Percentiles rank a stretch among this genome's conserved stretches.
These are phyloP conservation scores for Hanseniaspora taiwanica DNA, from an alignment of 805 yeast species.

Conservation along the genomic window DNA sequence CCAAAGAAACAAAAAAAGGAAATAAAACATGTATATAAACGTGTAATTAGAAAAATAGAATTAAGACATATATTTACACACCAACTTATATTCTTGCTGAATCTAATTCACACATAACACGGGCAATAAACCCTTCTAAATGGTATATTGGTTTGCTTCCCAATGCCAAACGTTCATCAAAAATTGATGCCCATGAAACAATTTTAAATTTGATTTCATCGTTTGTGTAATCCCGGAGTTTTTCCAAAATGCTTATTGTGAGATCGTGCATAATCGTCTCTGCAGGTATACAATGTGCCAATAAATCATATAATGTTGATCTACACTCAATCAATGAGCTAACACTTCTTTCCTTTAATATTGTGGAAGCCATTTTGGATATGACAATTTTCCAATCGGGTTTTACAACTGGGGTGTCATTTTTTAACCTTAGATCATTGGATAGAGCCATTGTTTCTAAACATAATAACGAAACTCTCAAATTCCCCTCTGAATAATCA, in stretches of 20 bases:
- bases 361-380: slow-evolving; percentile 43
- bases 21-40: background rate
- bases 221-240: slow-evolving; percentile 24
- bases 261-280: slow-evolving; percentile 58
- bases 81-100: background rate
- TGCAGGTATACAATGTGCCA: slow-evolving; percentile 92
- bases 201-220: slow-evolving; percentile 25
- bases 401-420: slow-evolving; percentile 39
- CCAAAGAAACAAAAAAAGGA: background rate
- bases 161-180: slow-evolving; percentile 74
- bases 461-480: slow-evolving; percentile 64
- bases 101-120: slow-evolving; percentile 33
- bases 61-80: too few relatives aligned
- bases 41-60: background rate
- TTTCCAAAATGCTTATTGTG: slow-evolving; percentile 22
- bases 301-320: slow-evolving; percentile 62
- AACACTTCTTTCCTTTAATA: slow-evolving; percentile 52
- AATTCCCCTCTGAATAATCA: slow-evolving; percentile 46
- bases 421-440: slow-evolving; percentile 35
- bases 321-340: slow-evolving; percentile 41
- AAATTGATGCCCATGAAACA: slow-evolving; percentile 47
- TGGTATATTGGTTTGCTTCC: slow-evolving; percentile 90
- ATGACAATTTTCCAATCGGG: slow-evolving; percentile 91
- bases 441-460: slow-evolving; percentile 74
- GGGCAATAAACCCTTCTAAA: slow-evolving; percentile 86